phyloP scores from a whole-genome alignment of 2,329 filamentous ascomycete species.

The Dactylellina leptospora region DNA sequence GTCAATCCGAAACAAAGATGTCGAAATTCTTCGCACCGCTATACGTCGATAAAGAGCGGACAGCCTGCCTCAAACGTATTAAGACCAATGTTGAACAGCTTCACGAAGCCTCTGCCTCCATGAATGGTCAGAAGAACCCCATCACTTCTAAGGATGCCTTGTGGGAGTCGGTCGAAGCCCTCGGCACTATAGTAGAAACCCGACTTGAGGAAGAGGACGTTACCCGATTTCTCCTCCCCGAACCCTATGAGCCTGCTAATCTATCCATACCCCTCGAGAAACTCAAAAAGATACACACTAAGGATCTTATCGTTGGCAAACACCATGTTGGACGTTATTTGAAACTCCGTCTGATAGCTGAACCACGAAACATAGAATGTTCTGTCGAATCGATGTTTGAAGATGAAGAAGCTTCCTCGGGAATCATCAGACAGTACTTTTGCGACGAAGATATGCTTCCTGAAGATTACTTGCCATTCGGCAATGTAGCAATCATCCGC shows the following conservation, averaged over 20 bases:
- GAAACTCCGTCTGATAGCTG: conserved; percentile 7
- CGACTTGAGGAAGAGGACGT: neutral
- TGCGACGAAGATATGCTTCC: conserved; percentile 7
- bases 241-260: conserved; percentile 36
- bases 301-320: conserved; percentile 32
- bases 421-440: conserved; percentile 37
- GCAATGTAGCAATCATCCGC: conserved; percentile 12
- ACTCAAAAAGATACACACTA: conserved; percentile 36
- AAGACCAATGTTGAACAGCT: neutral
- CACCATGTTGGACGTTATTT: conserved; percentile 29
- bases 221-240: conserved; percentile 15
- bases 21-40: conserved; percentile 1
- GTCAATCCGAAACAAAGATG: conserved; percentile 1
- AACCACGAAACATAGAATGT: neutral
- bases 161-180: neutral
- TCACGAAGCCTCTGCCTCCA: neutral
- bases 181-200: neutral
- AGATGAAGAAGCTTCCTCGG: conserved; percentile 36
- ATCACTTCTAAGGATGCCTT: conserved; percentile 17
- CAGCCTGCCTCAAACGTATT: neutral
- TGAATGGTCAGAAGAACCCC: conserved; percentile 20
- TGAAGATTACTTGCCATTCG: conserved; percentile 6
- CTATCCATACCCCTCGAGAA: conserved; percentile 27
- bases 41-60: conserved; percentile 10
- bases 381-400: conserved; percentile 22